Percentiles rank a stretch among this genome's conserved stretches.
phyloP scores from a whole-genome alignment of 306 rosid genomes.

The Calophaca sinica region DNA sequence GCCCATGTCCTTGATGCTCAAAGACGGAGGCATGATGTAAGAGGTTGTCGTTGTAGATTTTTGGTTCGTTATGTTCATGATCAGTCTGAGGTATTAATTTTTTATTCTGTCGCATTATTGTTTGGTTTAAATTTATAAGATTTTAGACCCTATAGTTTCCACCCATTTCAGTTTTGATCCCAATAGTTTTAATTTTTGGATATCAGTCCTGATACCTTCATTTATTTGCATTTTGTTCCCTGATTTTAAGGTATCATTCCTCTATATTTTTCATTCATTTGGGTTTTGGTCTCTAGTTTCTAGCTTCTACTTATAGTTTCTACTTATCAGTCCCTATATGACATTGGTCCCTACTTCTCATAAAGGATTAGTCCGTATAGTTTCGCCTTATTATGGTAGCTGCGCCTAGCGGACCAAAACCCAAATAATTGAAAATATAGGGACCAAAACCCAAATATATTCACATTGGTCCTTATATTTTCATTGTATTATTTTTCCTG shows the following conservation, averaged over 20 bases:
- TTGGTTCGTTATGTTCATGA: conserved; percentile 96
- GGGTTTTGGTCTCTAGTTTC: neutral
- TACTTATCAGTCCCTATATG: neutral
- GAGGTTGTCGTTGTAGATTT: conserved; percentile 99
- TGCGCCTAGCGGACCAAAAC: too few species aligned
- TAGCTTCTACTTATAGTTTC: neutral
- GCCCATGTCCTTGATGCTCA: conserved; percentile 99
- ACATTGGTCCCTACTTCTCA: neutral
- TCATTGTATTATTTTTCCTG: too few species aligned
- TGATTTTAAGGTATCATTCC: neutral
- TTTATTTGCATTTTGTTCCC: neutral
- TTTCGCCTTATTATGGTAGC: neutral
- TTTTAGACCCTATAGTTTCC: conserved; percentile 25
- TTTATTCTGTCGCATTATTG: conserved; percentile 7
- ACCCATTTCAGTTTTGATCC: conserved; percentile 15
- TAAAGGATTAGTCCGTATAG: neutral
- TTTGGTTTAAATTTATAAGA: neutral
- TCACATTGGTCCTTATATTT: too few species aligned
- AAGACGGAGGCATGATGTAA: conserved; percentile 95
- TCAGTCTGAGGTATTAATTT: conserved; percentile 84
- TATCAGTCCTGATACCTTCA: conserved; percentile 8
- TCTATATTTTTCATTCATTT: conserved; percentile 10
- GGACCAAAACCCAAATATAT: too few species aligned
- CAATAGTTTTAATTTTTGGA: neutral
- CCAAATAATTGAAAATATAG: too few species aligned